Evolutionary conservation across 2,329 filamentous ascomycete species (phyloP), one percentile per base, ranked within the genome.

Genomic region (Neonectria neomacrospora): DNA sequence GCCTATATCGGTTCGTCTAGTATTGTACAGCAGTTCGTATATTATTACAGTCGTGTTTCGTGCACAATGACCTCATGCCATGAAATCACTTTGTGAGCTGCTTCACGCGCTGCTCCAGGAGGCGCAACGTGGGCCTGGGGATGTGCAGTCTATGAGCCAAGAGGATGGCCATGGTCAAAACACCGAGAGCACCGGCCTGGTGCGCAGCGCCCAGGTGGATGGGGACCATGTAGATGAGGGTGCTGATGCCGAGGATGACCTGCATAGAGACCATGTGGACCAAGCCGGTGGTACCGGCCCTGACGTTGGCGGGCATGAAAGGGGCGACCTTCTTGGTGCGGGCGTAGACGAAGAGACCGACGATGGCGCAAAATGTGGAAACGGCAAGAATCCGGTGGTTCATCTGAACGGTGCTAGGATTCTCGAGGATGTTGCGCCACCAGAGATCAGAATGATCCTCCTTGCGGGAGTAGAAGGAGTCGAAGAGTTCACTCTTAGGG

Each of bases 391-490:
- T 92, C 47, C 96, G 91, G 82, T 99, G 96, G 80, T 99, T 93
- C 47, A 99, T 88, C 81, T 99, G 96, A 2, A 98, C 96, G 26
- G 96, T 88, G 16, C 92, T 94, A 3, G 96, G 96, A 81, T 99
- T 99, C 83, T 98, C 96, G 34, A 98, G 90, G 85, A 96, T 91
- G 81, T 99, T 99, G 74, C 96, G 90, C 96, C 96, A 99, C 89
- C 91, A 94, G 18, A 98, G 83, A 74, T 99, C 96, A 12, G 89
- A 90, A 44, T 86, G 83, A 76, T 97, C 93, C 42, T 90, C 84
- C 61, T 86, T 87, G 73, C 94, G 91, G 61, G 89, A 90, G 85
- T 97, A 97, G 81, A 93, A 96, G 39, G 87, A 83, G 74, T 95
- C 90, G 78, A 93, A 94, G 32, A 98, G 88, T 81, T 98, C 95